These are phyloP conservation scores for Apostasia shenzhenica DNA, from an alignment of 106 monocot genomes.

Conservation along the genomic window DNA sequence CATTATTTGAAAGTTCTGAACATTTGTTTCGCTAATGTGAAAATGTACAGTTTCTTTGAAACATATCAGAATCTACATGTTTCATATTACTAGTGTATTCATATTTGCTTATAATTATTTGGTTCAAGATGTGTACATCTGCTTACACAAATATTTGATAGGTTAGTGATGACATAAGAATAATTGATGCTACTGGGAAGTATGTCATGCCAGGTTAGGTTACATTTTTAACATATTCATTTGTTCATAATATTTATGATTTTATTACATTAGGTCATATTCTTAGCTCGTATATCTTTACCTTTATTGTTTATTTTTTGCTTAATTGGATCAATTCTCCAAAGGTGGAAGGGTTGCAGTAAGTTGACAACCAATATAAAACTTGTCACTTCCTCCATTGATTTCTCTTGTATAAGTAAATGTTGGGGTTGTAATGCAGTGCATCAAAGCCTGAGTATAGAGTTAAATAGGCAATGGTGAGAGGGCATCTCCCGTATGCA, in stretches of 20 bases:
- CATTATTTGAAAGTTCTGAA: too few species aligned
- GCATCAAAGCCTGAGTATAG: too few species aligned
- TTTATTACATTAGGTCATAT: not conserved
- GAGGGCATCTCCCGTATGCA: too few species aligned
- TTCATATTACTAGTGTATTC: not conserved
- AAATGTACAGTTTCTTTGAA: not conserved
- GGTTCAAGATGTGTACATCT: not conserved
- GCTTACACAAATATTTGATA: conserved; percentile 9
- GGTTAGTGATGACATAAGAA: conserved; percentile 77
- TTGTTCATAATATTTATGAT: not conserved
- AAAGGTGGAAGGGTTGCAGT: too few species aligned
- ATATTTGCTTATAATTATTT: conserved; percentile 3
- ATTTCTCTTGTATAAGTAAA: too few species aligned
- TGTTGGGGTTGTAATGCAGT: too few species aligned
- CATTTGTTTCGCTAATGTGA: not conserved
- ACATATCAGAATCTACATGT: not conserved
- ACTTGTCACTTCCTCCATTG: too few species aligned
- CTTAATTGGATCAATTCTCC: too few species aligned
- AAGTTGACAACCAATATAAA: too few species aligned
- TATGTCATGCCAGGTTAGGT: conserved; percentile 96
- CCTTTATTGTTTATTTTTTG: too few species aligned
- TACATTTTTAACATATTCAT: not conserved
- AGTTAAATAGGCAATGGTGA: too few species aligned
- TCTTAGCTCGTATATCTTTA: too few species aligned
- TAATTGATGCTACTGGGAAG: conserved; percentile 91